A percentile compares a stretch with the other conserved stretches of the same genome.
Conservation (phyloP, 345 rosid genomes). For the Cardamine occulta region DNA sequence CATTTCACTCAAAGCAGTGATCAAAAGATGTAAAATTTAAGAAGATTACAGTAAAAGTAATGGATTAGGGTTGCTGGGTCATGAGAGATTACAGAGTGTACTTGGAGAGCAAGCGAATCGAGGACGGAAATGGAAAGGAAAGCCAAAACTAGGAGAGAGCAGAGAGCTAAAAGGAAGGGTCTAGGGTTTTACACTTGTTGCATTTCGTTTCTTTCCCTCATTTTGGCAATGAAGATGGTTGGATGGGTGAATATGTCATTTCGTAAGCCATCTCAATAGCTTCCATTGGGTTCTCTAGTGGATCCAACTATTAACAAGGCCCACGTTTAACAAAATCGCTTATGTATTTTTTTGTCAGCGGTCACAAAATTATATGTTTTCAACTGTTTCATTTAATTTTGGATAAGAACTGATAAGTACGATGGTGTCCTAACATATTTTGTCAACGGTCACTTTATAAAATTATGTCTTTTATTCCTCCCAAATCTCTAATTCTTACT, state of each 20-base stretch:
- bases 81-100: conserved; percentile 15
- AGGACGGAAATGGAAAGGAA: conserved; percentile 12
- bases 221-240: background rate
- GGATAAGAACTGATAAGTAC: too few relatives aligned
- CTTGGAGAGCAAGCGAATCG: conserved; percentile 8
- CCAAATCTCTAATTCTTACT: background rate
- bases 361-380: too few relatives aligned
- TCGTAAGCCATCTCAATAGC: background rate
- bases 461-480: background rate
- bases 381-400: background rate
- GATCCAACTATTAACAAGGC: background rate
- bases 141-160: conserved; percentile 20
- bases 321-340: too few relatives aligned
- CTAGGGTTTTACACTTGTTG: conserved; percentile 27
- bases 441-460: background rate
- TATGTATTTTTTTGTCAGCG: too few relatives aligned
- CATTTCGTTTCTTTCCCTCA: background rate
- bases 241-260: background rate
- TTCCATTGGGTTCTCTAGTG: background rate
- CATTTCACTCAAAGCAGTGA: conserved; percentile 21
- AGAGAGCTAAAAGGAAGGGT: conserved; percentile 4
- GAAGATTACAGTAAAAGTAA: background rate
- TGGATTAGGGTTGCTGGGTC: background rate
- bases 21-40: background rate
- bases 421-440: background rate